Evolutionary conservation across 2,329 filamentous ascomycete species (phyloP).

Genomic region (Fonsecaea erecta): DNA sequence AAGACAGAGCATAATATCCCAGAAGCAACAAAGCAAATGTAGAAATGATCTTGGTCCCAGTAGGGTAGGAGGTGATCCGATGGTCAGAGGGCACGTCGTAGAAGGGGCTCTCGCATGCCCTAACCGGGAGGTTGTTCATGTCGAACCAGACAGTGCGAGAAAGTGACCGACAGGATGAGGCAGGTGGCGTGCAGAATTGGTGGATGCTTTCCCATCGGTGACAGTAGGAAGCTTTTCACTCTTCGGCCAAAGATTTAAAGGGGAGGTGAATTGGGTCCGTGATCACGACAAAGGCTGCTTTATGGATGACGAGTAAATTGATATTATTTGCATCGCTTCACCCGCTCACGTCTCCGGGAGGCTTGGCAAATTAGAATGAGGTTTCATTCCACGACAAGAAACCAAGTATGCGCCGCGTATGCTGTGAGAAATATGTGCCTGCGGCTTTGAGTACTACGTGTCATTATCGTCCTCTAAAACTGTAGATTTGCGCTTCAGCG

Average conservation of each 20-base stretch:
- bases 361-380: slow-evolving; percentile 1
- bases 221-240: neutral
- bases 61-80: slow-evolving; percentile 23
- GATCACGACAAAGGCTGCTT: slow-evolving; percentile 1
- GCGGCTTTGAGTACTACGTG: neutral
- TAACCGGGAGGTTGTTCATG: slow-evolving; percentile 35
- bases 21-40: slow-evolving; percentile 33
- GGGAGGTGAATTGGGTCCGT: neutral
- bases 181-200: slow-evolving; percentile 10
- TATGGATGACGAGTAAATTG: slow-evolving; percentile 14
- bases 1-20: slow-evolving; percentile 46
- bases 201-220: slow-evolving; percentile 21
- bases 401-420: neutral
- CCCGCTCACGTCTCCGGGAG: neutral
- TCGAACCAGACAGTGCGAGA: slow-evolving; percentile 19
- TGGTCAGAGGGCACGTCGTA: slow-evolving; percentile 11
- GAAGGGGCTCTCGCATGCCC: slow-evolving; percentile 30
- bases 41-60: slow-evolving; percentile 28
- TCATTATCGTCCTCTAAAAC: slow-evolving; percentile 1
- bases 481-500: slow-evolving; percentile 6
- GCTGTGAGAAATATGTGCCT: neutral
- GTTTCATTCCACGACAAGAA: neutral
- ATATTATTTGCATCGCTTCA: neutral
- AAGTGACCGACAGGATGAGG: slow-evolving; percentile 6
- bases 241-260: neutral